Conservation (phyloP, 1,284 basidiomycete genomes). For the Chiua sp. region DNA sequence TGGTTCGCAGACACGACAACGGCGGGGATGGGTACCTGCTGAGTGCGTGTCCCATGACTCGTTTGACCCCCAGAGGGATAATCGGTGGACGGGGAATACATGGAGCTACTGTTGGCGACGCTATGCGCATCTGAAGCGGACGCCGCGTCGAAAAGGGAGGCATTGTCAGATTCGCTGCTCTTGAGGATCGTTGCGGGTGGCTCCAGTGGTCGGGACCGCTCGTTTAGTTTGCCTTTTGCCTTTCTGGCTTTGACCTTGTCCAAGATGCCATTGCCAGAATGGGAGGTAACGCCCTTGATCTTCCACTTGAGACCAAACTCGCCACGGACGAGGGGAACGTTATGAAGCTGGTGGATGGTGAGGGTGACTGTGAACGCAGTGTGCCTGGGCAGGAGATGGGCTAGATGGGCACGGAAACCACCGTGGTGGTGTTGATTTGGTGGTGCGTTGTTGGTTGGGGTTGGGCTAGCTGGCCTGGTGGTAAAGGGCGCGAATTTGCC, state of each 20-base stretch:
- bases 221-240: conserved; percentile 40
- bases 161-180: conserved; percentile 34
- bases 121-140: conserved; percentile 36
- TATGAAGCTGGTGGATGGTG: conserved; percentile 73
- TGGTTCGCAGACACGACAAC: conserved; percentile 40
- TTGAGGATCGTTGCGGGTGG: conserved; percentile 1
- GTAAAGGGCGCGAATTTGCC: not conserved
- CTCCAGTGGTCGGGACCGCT: conserved; percentile 20
- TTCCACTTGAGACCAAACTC: conserved; percentile 80
- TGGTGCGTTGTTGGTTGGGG: conserved; percentile 3
- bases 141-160: conserved; percentile 31
- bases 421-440: conserved; percentile 2
- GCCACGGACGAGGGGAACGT: conserved; percentile 77
- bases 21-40: conserved; percentile 32
- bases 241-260: conserved; percentile 43
- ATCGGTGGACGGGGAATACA: conserved; percentile 30
- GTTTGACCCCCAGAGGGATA: conserved; percentile 1
- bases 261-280: conserved; percentile 42
- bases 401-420: conserved; percentile 35
- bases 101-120: conserved; percentile 34
- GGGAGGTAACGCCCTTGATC: conserved; percentile 65
- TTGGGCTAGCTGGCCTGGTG: conserved; percentile 9
- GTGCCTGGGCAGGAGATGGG: conserved; percentile 37
- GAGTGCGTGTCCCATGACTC: not conserved
- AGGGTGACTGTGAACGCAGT: conserved; percentile 71